Conservation (phyloP, 768 basidiomycete genomes). For the Hypholoma sublateritium region DNA sequence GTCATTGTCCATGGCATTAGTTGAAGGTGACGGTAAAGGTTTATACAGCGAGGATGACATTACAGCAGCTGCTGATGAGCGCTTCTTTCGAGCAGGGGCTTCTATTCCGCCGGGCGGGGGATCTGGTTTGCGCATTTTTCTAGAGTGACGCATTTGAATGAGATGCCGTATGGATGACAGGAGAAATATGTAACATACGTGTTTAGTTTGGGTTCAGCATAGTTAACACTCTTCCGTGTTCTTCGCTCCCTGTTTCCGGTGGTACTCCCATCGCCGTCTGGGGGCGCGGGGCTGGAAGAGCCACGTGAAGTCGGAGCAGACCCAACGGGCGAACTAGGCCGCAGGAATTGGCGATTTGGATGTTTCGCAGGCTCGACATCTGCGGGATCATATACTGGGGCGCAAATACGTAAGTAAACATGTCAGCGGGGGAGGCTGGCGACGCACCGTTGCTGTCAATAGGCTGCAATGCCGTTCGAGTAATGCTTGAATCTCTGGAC, state of each 20-base stretch:
- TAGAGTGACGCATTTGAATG: constrained; percentile 24
- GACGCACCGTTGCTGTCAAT: constrained; percentile 43
- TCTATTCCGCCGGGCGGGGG: constrained; percentile 36
- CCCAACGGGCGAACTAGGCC: constrained; percentile 19
- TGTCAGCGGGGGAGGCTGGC: too few relatives aligned
- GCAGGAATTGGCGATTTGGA: constrained; percentile 22
- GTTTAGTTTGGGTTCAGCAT: constrained; percentile 85
- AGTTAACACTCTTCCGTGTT: constrained; percentile 78
- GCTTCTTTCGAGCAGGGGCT: constrained; percentile 40
- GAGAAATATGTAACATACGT: constrained; percentile 52
- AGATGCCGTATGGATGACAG: constrained; percentile 7
- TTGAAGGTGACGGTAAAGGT: constrained; percentile 20
- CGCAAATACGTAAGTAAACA: too few relatives aligned
- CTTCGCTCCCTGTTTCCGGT: constrained; percentile 53
- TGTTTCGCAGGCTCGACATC: constrained; percentile 13
- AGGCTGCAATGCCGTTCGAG: constrained; percentile 42
- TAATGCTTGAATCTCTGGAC: constrained; percentile 68
- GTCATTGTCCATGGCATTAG: constrained; percentile 23
- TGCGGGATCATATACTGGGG: constrained; percentile 19
- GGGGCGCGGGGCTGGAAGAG: constrained; percentile 44
- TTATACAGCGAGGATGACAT: constrained; percentile 28
- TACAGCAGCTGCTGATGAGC: constrained; percentile 42
- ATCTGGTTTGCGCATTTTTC: constrained; percentile 90
- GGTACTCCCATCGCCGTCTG: constrained; percentile 28
- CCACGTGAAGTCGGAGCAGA: constrained; percentile 45